These are phyloP conservation scores for Apiotrichum veenhuisii DNA, from an alignment of 1,284 basidiomycete genomes.

Conservation along the genomic window DNA sequence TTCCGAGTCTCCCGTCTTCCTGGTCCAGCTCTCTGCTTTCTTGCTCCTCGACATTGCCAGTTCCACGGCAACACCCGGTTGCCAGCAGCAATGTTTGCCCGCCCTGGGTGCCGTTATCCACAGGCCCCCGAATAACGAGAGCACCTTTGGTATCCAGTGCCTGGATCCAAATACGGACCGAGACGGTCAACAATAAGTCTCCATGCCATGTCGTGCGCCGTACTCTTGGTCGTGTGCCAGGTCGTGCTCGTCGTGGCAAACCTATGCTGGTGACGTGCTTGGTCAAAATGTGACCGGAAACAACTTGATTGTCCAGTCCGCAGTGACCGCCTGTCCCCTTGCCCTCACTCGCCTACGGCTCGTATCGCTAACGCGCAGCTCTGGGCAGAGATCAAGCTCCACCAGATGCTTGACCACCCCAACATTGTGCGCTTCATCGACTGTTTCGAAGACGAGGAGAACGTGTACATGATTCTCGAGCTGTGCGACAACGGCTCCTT, in stretches of 20 bases:
- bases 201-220: neutral
- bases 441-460: slow-evolving; percentile 91
- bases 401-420: slow-evolving; percentile 82
- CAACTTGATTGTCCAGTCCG: no score
- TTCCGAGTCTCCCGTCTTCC: neutral
- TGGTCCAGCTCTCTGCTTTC: neutral
- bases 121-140: no score
- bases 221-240: no score
- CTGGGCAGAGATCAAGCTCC: slow-evolving; percentile 98
- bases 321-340: no score
- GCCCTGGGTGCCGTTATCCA: neutral
- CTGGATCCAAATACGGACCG: no score
- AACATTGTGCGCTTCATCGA: slow-evolving; percentile 91
- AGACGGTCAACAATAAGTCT: no score
- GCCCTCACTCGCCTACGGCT: neutral
- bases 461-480: slow-evolving; percentile 96
- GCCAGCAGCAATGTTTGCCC: neutral
- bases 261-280: no score
- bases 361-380: slow-evolving; percentile 57
- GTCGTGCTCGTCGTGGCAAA: no score
- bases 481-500: slow-evolving; percentile 75
- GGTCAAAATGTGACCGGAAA: no score
- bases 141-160: no score
- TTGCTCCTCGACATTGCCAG: no score
- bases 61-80: neutral